Base-by-base conservation (phyloP, 1,284 basidiomycete genomes). In the Termitomyces sp. region DNA sequence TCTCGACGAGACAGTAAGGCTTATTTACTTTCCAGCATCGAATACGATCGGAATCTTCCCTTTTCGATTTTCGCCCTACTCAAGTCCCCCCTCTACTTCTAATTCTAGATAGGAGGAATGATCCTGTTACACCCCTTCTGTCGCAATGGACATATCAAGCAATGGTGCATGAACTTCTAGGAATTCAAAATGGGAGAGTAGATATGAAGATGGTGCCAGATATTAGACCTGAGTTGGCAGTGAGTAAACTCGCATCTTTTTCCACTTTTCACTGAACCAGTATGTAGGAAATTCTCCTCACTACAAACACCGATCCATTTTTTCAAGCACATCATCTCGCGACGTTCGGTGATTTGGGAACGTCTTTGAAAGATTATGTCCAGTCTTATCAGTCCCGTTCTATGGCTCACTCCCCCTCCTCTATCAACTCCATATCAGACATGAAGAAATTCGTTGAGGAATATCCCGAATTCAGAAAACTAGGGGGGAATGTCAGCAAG, bases 71-170 rank as follows among this genome's bases (percentile, higher is more conserved):
- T 66, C 76, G 88, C 41, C 71, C 80, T 47, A 88, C 86, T 3
- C 87, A 90, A 70, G 79, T 87, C 8, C 78, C 87, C 1, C 88
- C 90, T 9, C 64, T 91, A 38, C 71, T 92, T 16, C 76, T 91
- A 46, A 88, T 91, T 58, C 76, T 91, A 52, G 97, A 99, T 72
- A 81, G 97, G 52, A 77, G 96, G 57, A 97, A 97, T 69, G 97
- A 99, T 66, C 97, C 97, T 2, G 93, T 99, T 13, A 99, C 97
- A 0, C 97, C 97, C 3, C 72, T 99, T n/a, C 77, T 99, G 26
- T 91, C 92, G 1, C 97, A 97, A 69, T 99, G 97, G 97, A 99
- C 97, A 11, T 99, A 99, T 71, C 96, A 99, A 69, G 97, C 97
- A 1, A 98, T 99, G 96, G 96, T 98, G 0, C 97, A 99, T 64